A percentile compares a stretch with the other conserved stretches of the same genome.
These are phyloP conservation scores for Boletus subcaerulescens DNA, from an alignment of 768 basidiomycete species.

Conservation along the genomic window DNA sequence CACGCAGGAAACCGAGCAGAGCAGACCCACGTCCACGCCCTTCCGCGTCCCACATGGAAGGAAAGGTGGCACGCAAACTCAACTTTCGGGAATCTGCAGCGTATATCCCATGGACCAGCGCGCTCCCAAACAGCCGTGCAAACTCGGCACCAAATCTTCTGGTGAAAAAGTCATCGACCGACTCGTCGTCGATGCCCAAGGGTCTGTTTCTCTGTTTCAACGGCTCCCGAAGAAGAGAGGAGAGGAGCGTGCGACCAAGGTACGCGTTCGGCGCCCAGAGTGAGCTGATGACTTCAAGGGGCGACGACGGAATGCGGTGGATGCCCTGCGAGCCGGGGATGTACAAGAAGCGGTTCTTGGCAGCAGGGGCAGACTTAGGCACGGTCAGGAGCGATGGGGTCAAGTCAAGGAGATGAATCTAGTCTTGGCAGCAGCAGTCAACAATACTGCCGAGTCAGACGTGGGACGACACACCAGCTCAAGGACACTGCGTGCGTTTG, in stretches of 20 bases:
- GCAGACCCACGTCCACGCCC: conserved; percentile 68
- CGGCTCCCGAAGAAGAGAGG: conserved; percentile 56
- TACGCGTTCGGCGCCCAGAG: conserved; percentile 31
- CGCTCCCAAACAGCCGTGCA: conserved; percentile 72
- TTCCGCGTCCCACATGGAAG: conserved; percentile 68
- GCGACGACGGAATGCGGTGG: conserved; percentile 44
- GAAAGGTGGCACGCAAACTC: conserved; percentile 77
- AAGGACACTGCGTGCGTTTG: conserved; percentile 67
- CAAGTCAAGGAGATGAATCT: conserved; percentile 79
- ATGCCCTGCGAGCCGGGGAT: conserved; percentile 53
- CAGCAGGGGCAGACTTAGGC: conserved; percentile 64
- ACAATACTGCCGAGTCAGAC: conserved; percentile 2
- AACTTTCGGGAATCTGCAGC: conserved; percentile 77
- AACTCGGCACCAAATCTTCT: conserved; percentile 71
- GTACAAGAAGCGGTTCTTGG: conserved; percentile 72
- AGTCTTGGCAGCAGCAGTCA: conserved; percentile 18
- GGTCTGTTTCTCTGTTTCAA: conserved; percentile 47
- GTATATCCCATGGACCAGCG: conserved; percentile 91
- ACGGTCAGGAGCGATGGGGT: conserved; percentile 61
- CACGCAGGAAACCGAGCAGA: conserved; percentile 51
- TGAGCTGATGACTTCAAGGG: conserved; percentile 36
- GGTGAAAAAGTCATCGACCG: conserved; percentile 71
- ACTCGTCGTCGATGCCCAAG: conserved; percentile 59
- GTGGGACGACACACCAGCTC: conserved; percentile 61
- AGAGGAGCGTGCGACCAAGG: conserved; percentile 46